phyloP scores from a whole-genome alignment of 2,329 filamentous ascomycete species.

The Colletotrichum lini region DNA sequence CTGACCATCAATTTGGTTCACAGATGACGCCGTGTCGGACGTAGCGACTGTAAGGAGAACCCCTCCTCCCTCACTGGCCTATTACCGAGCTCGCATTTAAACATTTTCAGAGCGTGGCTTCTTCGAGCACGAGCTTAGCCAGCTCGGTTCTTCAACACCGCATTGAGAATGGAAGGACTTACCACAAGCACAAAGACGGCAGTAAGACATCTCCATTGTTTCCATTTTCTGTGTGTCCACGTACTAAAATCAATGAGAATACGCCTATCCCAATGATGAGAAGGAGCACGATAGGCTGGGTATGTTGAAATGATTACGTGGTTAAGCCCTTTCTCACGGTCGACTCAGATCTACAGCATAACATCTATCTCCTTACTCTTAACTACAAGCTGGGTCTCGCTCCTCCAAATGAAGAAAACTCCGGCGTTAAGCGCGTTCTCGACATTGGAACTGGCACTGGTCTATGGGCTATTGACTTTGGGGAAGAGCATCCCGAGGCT shows the following conservation, averaged over 20 bases:
- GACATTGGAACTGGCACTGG: slow-evolving; percentile 29
- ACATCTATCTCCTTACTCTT: slow-evolving; percentile 51
- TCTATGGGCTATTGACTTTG: slow-evolving; percentile 35
- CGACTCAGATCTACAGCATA: slow-evolving; percentile 54
- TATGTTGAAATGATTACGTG: background rate
- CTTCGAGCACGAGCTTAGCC: background rate
- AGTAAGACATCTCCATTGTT: background rate
- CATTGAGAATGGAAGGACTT: slow-evolving; percentile 13
- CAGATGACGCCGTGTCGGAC: background rate
- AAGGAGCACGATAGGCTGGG: slow-evolving; percentile 12
- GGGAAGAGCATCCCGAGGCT: slow-evolving; percentile 46
- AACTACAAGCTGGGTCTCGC: slow-evolving; percentile 48
- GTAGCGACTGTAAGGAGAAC: background rate
- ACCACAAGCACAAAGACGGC: slow-evolving; percentile 8
- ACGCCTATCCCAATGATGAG: slow-evolving; percentile 21
- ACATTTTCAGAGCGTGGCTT: background rate
- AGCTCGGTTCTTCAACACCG: background rate
- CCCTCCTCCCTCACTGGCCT: too few relatives aligned
- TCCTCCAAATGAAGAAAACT: slow-evolving; percentile 43
- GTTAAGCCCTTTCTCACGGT: background rate
- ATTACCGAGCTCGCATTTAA: background rate
- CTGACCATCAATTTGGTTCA: too few relatives aligned
- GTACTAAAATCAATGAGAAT: background rate
- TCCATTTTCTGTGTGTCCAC: too few relatives aligned
- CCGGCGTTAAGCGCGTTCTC: slow-evolving; percentile 42